Base-by-base conservation (phyloP, 2,329 filamentous ascomycete species). In the Bipolaris sorokiniana region DNA sequence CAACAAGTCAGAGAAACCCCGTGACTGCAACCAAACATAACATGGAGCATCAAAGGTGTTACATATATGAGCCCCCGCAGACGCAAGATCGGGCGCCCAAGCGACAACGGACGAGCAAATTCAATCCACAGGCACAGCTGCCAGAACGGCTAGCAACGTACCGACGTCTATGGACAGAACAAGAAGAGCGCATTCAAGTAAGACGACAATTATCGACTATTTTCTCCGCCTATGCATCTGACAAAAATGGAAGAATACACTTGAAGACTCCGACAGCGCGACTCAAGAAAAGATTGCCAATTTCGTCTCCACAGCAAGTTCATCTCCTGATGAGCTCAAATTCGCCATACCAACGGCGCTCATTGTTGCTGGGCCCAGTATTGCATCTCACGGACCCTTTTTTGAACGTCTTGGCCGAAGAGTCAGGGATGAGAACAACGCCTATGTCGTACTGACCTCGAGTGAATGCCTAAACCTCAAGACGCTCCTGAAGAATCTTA, bases 321-420 rank as follows among this genome's bases (percentile, higher is more conserved):
- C 58, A 45, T 63, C 59, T 46, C 48, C 62, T 57, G 61, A 66
- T 28, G 59, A 68, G 58, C 54, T 58, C 38, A 61, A 69, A 42
- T 77, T 79, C 46, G 85, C 83, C 70, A 83, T 91, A 37, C 87
- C 89, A 0, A 84, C 88, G 7, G 89, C 85, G 2, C 88, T 94
- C 64, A 86, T 94, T 64, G 84, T 91, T 56, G 90, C 90, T 7
- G 91, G 91, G 0, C 89, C 91, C 7, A 92, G 91, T 62, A 89
- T 92, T 65, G 88, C 90, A 34, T 89, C 89, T 1, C 89, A 92
- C 72, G 85, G 87, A 40, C 80, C 90, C 11, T 81, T 93, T n/a
- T 92, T 92, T 65, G 81, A 86, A 56, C 89, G 91, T 72, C 78
- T 93, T 10, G 83, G 85, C 11, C 61, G 69, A 54, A 70, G 68